phyloP scores from a whole-genome alignment of 2,329 filamentous ascomycete genomes.

The Sclerotinia sclerotiorum region DNA sequence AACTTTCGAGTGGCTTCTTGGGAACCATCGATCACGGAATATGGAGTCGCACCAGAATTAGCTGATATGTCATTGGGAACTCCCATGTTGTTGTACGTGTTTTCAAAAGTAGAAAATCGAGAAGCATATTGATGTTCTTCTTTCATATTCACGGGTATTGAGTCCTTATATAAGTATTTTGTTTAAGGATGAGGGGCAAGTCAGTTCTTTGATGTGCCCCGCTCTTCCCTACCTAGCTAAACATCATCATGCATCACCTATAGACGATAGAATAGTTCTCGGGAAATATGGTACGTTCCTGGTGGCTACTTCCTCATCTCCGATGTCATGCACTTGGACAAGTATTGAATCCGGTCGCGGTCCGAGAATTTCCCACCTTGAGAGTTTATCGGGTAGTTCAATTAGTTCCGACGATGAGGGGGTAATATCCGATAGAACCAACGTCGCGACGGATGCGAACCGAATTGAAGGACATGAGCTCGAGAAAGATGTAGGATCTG shows the following conservation, averaged over 20 bases:
- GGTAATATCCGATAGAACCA: conserved; percentile 8
- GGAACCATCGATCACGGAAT: conserved; percentile 35
- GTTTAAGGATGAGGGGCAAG: neutral
- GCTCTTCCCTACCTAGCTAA: conserved; percentile 2
- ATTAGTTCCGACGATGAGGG: conserved; percentile 7
- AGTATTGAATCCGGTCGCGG: neutral
- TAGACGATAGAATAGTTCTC: neutral
- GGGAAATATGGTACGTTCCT: neutral
- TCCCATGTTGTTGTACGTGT: conserved; percentile 1
- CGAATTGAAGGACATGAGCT: neutral
- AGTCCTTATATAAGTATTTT: neutral
- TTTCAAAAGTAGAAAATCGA: neutral
- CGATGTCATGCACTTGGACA: neutral
- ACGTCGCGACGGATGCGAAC: neutral
- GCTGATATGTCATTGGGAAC: neutral
- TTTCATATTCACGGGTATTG: neutral
- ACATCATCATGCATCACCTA: neutral
- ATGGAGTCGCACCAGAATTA: conserved; percentile 18
- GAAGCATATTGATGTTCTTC: neutral
- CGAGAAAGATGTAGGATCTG: neutral
- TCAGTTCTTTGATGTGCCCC: neutral
- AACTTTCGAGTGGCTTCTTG: conserved; percentile 32
- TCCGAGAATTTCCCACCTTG: neutral
- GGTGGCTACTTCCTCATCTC: neutral
- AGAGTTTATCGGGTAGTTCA: no score